Conservation (phyloP, 495 filamentous ascomycete genomes). For the Penicillium mononematosum region DNA sequence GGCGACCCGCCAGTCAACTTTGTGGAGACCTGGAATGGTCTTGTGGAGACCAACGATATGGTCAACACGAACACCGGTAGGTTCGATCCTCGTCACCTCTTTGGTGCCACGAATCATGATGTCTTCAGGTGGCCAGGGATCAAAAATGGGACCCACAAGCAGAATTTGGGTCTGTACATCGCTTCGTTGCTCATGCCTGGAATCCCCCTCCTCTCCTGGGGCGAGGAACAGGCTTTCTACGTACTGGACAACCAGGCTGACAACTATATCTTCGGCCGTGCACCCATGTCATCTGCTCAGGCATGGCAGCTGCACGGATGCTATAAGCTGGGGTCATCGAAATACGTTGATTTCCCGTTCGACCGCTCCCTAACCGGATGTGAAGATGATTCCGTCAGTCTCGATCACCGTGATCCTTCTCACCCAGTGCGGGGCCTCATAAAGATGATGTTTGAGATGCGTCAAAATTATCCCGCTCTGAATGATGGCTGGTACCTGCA, state of each 20-base stretch:
- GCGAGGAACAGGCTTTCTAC: conserved; percentile 53
- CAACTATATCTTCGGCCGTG: conserved; percentile 51
- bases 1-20: conserved; percentile 43
- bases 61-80: conserved; percentile 48
- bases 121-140: conserved; percentile 53
- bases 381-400: conserved; percentile 47
- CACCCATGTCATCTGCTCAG: conserved; percentile 44
- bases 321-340: conserved; percentile 43
- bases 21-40: conserved; percentile 39
- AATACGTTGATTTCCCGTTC: conserved; percentile 43
- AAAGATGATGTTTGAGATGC: conserved; percentile 48
- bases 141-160: conserved; percentile 46
- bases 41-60: conserved; percentile 46
- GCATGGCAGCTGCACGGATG: conserved; percentile 55
- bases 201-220: conserved; percentile 47
- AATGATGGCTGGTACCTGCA: conserved; percentile 47
- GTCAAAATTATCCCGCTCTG: conserved; percentile 44
- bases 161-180: conserved; percentile 46
- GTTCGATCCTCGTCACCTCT: conserved; percentile 52
- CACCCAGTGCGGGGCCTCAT: conserved; percentile 48
- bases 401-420: conserved; percentile 53
- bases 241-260: conserved; percentile 46
- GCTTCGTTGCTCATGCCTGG: conserved; percentile 47
- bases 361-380: conserved; percentile 43
- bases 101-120: conserved; percentile 51